Conservation (phyloP, 805 yeast genomes). For the Wickerhamiella spandovensis region DNA sequence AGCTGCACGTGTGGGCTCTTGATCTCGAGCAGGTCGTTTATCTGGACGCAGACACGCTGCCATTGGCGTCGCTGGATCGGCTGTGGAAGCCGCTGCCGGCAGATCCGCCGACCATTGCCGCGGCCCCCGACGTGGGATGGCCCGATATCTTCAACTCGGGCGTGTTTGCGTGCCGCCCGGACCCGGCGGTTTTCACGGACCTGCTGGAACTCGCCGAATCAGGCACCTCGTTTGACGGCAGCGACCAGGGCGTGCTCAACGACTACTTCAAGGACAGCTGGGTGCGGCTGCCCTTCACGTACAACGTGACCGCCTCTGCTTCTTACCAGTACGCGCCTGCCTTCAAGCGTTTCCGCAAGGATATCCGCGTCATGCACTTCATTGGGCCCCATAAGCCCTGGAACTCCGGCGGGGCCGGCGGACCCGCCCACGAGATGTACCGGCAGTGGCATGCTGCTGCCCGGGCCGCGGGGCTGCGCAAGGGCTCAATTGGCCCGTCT, state of each 20-base stretch:
- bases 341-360: constrained; percentile 34
- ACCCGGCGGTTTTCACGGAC: constrained; percentile 28
- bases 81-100: constrained; percentile 19
- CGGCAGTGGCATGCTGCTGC: constrained; percentile 6
- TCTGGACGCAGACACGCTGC: constrained; percentile 43
- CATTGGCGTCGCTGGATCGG: constrained; percentile 24
- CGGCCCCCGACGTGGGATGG: constrained; percentile 80
- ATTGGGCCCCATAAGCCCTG: constrained; percentile 30
- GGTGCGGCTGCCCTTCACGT: constrained; percentile 64
- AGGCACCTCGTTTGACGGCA: constrained; percentile 61
- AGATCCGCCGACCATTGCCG: constrained; percentile 19
- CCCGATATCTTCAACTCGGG: constrained; percentile 85
- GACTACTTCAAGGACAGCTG: constrained; percentile 51
- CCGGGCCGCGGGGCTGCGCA: background rate
- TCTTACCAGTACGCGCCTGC: constrained; percentile 67
- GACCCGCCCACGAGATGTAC: background rate
- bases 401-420: constrained; percentile 8
- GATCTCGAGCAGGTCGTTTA: constrained; percentile 32
- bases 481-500: too few species aligned
- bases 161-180: constrained; percentile 48
- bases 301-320: constrained; percentile 59
- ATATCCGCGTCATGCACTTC: constrained; percentile 30
- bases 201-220: constrained; percentile 25
- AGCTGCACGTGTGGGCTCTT: constrained; percentile 42
- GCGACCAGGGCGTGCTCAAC: constrained; percentile 83